Conservation (phyloP, 2,329 filamentous ascomycete species). For the Trichoderma hamatum region DNA sequence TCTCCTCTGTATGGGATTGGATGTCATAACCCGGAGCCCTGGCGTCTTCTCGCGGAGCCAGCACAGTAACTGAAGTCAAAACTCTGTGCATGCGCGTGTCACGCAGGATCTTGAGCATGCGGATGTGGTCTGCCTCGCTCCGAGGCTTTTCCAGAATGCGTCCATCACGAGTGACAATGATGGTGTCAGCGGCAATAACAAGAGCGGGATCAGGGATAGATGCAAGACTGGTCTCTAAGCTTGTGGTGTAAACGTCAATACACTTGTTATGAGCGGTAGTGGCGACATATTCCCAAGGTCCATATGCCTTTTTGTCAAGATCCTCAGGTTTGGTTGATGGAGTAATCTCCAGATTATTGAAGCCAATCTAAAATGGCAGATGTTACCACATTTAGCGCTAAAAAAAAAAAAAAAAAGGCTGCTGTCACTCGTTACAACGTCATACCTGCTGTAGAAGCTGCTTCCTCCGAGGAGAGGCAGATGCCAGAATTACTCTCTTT, state of each 20-base stretch:
- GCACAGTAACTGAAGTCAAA: conserved; percentile 80
- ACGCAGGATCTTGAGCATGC: conserved; percentile 80
- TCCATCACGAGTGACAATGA: conserved; percentile 77
- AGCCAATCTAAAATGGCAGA: conserved; percentile 63
- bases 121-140: conserved; percentile 76
- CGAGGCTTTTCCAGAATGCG: conserved; percentile 89
- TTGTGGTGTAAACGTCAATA: conserved; percentile 65
- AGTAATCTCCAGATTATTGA: conserved; percentile 79
- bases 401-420: neutral
- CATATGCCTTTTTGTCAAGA: conserved; percentile 72
- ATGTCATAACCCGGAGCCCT: conserved; percentile 83
- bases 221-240: conserved; percentile 47
- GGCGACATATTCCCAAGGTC: conserved; percentile 88
- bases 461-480: conserved; percentile 81
- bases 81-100: conserved; percentile 80
- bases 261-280: conserved; percentile 85
- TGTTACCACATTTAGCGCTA: neutral
- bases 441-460: conserved; percentile 74
- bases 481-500: conserved; percentile 86
- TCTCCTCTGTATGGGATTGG: conserved; percentile 84
- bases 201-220: conserved; percentile 71
- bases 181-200: conserved; percentile 87
- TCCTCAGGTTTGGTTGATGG: conserved; percentile 85
- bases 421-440: neutral
- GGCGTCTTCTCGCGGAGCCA: conserved; percentile 80